Base-by-base conservation (phyloP, 352 stramenopile genomes). In the Globisporangium alternatum region DNA sequence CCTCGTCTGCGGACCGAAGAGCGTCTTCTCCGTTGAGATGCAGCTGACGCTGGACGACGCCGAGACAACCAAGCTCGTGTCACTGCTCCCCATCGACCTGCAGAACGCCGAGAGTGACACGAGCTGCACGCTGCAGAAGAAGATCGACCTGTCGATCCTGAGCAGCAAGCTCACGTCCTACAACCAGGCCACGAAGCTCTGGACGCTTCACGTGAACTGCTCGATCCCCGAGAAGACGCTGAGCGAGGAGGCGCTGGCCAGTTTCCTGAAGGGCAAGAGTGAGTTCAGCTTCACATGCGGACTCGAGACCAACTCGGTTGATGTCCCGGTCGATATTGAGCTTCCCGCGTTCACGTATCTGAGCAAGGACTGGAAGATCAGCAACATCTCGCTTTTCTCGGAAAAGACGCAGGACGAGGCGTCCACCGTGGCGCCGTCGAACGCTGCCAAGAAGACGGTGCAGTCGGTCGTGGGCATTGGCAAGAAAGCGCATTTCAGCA, bases 121-220 rank as follows among this genome's bases (percentile, higher is more conserved):
- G 48, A 70, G 65, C 60, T 70, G 65, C 44, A 47, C 37, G 15
- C 55, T 71, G 44, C 54, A 65, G 41, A 60, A 68, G 45, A 54
- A 64, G 35, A 59, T 71, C 28, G 47, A 60, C n/a, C 8, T 68
- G 45, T 19, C 41, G 5, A 65, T 68, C 31, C 54, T 54, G 8
- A 44, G 48, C 47, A 63, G 54, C 31, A 59, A 48, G 41, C 43
- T 71, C 53, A 69, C 60, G n/a, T 44, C 61, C n/a, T 69, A 49
- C 21, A 51, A 66, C 30, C 5, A 8, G 13, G 21, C 44, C 8
- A 69, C 66, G 17, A 48, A 35, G 19, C 55, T 71, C 35, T 70
- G 64, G 64, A 66, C 64, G 39, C 47, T 71, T 22, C 54, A 65
- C 12, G 35, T 71, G 39, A 71, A 71, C 43, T 68, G 53, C 61